Percentiles rank a stretch among this genome's conserved stretches.
phyloP scores from a whole-genome alignment of 1,139 yeast species.

The Debaryomyces psychrophilus region DNA sequence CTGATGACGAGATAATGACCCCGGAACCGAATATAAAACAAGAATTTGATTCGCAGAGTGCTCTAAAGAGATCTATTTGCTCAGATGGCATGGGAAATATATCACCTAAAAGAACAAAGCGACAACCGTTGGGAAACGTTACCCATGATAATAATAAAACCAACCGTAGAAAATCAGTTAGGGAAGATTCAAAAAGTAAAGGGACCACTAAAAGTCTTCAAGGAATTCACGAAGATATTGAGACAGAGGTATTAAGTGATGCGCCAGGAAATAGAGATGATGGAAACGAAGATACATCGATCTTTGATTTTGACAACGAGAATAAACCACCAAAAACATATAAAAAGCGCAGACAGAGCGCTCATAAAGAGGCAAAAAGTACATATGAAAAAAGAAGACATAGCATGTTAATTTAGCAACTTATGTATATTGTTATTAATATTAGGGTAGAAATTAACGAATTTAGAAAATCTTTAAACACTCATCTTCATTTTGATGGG shows the following conservation, averaged over 20 bases:
- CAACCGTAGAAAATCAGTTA: constrained; percentile 14
- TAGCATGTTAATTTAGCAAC: constrained; percentile 10
- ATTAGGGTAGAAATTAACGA: not conserved
- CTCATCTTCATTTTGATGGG: constrained; percentile 87
- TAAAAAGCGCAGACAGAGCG: constrained; percentile 5
- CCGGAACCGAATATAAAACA: constrained; percentile 11
- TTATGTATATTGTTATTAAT: constrained; percentile 2
- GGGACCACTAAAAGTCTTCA: not conserved
- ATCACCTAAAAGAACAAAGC: constrained; percentile 11
- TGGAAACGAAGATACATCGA: constrained; percentile 22
- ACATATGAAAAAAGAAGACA: constrained; percentile 6
- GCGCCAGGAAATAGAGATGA: not conserved
- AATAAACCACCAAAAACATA: constrained; percentile 8
- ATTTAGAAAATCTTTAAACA: constrained; percentile 33
- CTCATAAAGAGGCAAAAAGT: not conserved
- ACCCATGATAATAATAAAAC: constrained; percentile 17
- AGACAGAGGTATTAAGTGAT: not conserved
- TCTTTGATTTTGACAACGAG: constrained; percentile 34
- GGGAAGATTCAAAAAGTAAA: not conserved
- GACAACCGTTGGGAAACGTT: constrained; percentile 27
- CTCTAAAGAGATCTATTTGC: not conserved
- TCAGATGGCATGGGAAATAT: not conserved
- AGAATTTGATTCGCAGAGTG: constrained; percentile 10
- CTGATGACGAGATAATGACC: constrained; percentile 16
- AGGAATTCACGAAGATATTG: not conserved